phyloP scores from a whole-genome alignment of 768 basidiomycete genomes.

The Suillus clintonianus region DNA sequence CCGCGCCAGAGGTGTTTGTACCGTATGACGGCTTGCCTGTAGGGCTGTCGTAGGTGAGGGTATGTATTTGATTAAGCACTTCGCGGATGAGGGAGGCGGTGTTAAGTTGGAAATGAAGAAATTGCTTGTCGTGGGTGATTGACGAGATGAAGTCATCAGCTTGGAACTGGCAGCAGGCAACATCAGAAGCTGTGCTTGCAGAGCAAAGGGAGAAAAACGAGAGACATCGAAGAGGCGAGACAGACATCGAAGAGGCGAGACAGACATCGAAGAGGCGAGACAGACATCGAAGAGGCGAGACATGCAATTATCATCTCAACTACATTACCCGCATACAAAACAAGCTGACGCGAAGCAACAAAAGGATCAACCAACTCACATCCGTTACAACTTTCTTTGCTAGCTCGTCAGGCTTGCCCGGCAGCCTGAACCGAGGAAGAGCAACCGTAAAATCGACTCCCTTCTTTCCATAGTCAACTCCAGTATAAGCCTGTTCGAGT shows the following conservation, averaged over 20 bases:
- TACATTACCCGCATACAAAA: not conserved
- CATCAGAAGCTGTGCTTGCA: not conserved
- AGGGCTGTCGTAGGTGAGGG: slow-evolving; percentile 63
- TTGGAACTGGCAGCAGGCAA: slow-evolving; percentile 61
- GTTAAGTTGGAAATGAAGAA: slow-evolving; percentile 80
- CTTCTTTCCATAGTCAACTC: slow-evolving; percentile 90
- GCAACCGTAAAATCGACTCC: slow-evolving; percentile 93
- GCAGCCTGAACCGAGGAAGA: slow-evolving; percentile 85
- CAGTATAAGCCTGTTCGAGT: slow-evolving; percentile 77
- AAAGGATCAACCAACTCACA: slow-evolving; percentile 45
- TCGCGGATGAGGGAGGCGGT: slow-evolving; percentile 62
- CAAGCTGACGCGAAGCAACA: not conserved
- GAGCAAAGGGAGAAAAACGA: not conserved
- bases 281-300: not conserved
- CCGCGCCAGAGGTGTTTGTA: slow-evolving; percentile 71
- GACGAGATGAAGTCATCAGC: slow-evolving; percentile 78
- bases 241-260: too few relatives aligned
- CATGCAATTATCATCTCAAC: not conserved
- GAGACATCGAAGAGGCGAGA: not conserved
- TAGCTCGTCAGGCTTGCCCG: slow-evolving; percentile 79
- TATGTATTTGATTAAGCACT: slow-evolving; percentile 73
- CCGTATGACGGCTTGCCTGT: slow-evolving; percentile 75
- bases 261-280: too few relatives aligned
- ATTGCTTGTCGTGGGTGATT: slow-evolving; percentile 69
- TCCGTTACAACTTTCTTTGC: slow-evolving; percentile 72